Conservation (phyloP, 257 asterid species). For the Marsdenia floribunda region DNA sequence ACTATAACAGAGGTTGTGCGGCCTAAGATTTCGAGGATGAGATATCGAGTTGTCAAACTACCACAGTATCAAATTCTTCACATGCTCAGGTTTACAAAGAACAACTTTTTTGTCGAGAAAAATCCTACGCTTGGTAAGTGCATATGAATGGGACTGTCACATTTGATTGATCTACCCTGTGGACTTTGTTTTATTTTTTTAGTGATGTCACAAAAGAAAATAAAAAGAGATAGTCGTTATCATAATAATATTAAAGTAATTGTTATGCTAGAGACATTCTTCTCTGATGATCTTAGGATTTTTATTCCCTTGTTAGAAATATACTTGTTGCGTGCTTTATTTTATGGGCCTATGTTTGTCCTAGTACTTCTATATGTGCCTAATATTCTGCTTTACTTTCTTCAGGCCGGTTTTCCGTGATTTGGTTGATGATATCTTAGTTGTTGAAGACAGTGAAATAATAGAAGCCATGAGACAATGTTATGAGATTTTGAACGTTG, state of each 20-base stretch:
- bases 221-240: too few species aligned
- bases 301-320: too few species aligned
- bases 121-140: slow-evolving; percentile 93
- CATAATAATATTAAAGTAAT: not conserved
- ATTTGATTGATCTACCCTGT: not conserved
- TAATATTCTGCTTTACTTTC: not conserved
- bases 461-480: slow-evolving; percentile 70
- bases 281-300: not conserved
- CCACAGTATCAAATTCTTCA: slow-evolving; percentile 78
- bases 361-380: not conserved
- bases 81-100: slow-evolving; percentile 89
- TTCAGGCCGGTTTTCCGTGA: slow-evolving; percentile 93
- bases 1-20: slow-evolving; percentile 86
- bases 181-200: not conserved
- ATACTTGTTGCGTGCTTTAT: not conserved
- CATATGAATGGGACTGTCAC: not conserved
- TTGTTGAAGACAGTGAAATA: slow-evolving; percentile 73
- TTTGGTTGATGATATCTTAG: slow-evolving; percentile 69
- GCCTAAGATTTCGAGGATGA: slow-evolving; percentile 87
- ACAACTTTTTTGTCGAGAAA: slow-evolving; percentile 90
- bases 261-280: not conserved
- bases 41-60: slow-evolving; percentile 81
- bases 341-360: not conserved
- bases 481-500: slow-evolving; percentile 72
- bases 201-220: not conserved